Conservation (phyloP, 345 rosid species). For the Bruguiera sexangula region DNA sequence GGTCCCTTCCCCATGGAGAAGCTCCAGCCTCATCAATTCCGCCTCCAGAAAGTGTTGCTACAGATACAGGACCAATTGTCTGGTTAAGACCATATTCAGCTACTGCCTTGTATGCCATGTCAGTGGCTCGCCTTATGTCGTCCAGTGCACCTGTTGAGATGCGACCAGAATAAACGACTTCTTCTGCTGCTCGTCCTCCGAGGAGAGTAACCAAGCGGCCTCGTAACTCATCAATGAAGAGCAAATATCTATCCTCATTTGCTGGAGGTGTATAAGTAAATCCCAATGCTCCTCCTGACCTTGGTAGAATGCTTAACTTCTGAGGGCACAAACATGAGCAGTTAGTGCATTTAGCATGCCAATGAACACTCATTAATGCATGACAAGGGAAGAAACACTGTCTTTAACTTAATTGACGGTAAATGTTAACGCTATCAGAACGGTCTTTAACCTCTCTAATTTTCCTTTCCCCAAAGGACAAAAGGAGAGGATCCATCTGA, state of each 20-base stretch:
- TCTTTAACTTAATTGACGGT: too few relatives aligned
- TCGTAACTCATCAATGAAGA: conserved; percentile 85
- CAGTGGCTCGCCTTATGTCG: conserved; percentile 92
- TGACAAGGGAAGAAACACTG: background rate
- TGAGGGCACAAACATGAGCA: conserved; percentile 25
- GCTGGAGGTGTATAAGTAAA: conserved; percentile 83
- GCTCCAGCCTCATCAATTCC: conserved; percentile 77
- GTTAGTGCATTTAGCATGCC: background rate
- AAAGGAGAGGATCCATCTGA: too few relatives aligned
- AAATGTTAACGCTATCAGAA: too few relatives aligned
- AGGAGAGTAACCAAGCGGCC: conserved; percentile 96
- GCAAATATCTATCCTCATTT: conserved; percentile 83
- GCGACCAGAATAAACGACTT: conserved; percentile 82
- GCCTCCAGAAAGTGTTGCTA: conserved; percentile 80
- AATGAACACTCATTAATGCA: background rate
- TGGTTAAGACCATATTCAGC: conserved; percentile 97
- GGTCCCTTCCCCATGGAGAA: conserved; percentile 80
- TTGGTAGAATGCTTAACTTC: conserved; percentile 97
- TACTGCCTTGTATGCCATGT: conserved; percentile 91
- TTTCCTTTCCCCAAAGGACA: too few relatives aligned
- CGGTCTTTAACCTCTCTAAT: too few relatives aligned
- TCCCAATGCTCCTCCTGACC: conserved; percentile 96
- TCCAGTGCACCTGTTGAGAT: conserved; percentile 86
- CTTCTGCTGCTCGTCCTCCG: conserved; percentile 99
- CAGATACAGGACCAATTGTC: conserved; percentile 78